phyloP scores from a whole-genome alignment of 2,329 filamentous ascomycete genomes.

The Xylaria arbuscula region DNA sequence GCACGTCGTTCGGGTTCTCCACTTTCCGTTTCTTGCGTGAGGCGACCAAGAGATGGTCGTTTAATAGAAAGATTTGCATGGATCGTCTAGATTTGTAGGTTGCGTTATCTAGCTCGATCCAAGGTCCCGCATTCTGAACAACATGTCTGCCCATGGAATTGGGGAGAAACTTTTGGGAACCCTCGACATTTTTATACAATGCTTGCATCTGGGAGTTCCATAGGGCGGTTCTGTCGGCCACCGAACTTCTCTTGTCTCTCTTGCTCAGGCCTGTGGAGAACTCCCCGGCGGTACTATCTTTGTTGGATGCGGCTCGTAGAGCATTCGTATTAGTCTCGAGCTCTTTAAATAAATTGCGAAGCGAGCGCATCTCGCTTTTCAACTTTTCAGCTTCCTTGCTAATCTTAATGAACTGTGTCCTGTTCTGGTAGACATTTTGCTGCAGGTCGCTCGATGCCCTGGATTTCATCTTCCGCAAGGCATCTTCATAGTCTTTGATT shows the following conservation, averaged over 20 bases:
- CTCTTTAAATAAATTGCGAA: conserved; percentile 91
- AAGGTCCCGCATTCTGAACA: conserved; percentile 88
- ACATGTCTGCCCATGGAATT: conserved; percentile 93
- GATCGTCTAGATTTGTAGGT: conserved; percentile 93
- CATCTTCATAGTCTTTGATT: conserved; percentile 82
- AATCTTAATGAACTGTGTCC: conserved; percentile 98
- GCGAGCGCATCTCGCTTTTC: conserved; percentile 92
- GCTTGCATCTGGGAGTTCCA: conserved; percentile 81
- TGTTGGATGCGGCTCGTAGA: conserved; percentile 69
- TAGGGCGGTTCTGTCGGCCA: conserved; percentile 74
- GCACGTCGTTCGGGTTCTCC: conserved; percentile 68
- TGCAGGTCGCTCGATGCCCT: conserved; percentile 86
- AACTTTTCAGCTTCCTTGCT: conserved; percentile 99
- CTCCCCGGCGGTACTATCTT: conserved; percentile 62
- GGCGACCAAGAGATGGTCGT: conserved; percentile 92
- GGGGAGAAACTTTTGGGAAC: conserved; percentile 95
- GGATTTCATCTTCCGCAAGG: conserved; percentile 79
- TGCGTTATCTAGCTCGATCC: conserved; percentile 96
- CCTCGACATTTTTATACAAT: conserved; percentile 96
- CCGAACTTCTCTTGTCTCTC: conserved; percentile 87
- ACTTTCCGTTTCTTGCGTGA: conserved; percentile 91
- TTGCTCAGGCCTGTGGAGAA: conserved; percentile 69
- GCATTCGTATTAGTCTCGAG: conserved; percentile 82
- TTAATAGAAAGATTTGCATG: conserved; percentile 91
- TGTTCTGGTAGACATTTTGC: conserved; percentile 95